These are phyloP conservation scores for Acer negundo DNA, from an alignment of 345 rosid species.

Conservation along the genomic window DNA sequence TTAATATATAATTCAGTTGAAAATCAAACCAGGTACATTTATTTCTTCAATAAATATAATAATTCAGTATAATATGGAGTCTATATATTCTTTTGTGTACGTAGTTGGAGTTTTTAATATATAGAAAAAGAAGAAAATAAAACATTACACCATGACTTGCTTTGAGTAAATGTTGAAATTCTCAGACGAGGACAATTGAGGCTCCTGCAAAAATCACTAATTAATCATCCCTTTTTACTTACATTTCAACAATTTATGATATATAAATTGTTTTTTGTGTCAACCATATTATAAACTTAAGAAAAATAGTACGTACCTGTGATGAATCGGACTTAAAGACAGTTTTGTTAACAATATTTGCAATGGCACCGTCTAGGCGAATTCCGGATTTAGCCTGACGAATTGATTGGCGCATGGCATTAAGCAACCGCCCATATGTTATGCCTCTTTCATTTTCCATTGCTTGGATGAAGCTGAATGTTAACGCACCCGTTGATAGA, in stretches of 20 bases:
- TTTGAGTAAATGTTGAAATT: slow-evolving; percentile 55
- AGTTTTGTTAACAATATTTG: slow-evolving; percentile 25
- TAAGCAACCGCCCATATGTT: slow-evolving; percentile 65
- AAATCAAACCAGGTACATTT: neutral
- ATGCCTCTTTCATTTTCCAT: slow-evolving; percentile 56
- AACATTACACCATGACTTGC: slow-evolving; percentile 41
- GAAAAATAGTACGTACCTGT: slow-evolving; percentile 34
- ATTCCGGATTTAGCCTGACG: slow-evolving; percentile 49
- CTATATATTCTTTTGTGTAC: too few species aligned
- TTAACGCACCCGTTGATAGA: slow-evolving; percentile 66
- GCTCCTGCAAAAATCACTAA: slow-evolving; percentile 51
- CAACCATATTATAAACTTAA: too few species aligned
- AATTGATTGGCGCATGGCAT: slow-evolving; percentile 49
- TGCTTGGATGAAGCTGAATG: slow-evolving; percentile 76
- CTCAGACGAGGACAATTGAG: slow-evolving; percentile 63
- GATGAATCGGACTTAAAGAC: slow-evolving; percentile 22
- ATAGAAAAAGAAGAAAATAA: neutral
- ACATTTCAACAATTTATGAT: too few species aligned
- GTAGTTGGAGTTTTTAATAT: neutral
- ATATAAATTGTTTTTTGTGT: too few species aligned
- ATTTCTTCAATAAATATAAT: too few species aligned
- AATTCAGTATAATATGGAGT: too few species aligned
- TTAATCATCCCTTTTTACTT: neutral
- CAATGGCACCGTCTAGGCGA: slow-evolving; percentile 40
- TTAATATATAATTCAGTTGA: neutral